These are phyloP conservation scores for Pseudogymnoascus sp. DNA, from an alignment of 2,329 filamentous ascomycete genomes.

Conservation along the genomic window DNA sequence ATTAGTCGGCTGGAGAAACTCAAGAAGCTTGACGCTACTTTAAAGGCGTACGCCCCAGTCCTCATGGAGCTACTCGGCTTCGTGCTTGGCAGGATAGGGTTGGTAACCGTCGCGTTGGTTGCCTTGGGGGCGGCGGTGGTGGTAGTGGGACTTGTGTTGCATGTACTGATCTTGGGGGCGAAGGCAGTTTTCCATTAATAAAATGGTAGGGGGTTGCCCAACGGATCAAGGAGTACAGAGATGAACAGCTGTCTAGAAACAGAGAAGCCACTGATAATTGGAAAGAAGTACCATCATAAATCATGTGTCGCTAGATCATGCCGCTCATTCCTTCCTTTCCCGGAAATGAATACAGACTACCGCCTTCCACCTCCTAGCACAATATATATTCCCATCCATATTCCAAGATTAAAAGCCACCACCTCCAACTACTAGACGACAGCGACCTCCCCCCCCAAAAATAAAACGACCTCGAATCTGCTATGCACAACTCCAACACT, in stretches of 20 bases:
- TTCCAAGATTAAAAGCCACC: not conserved
- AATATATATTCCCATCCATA: not conserved
- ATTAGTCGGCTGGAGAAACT: not conserved
- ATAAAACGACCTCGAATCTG: not conserved
- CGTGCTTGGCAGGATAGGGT: not conserved
- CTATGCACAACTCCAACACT: not conserved
- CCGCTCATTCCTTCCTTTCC: not conserved
- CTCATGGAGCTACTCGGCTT: not conserved
- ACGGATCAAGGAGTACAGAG: not conserved
- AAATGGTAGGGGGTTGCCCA: not conserved
- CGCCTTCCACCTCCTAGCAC: not conserved
- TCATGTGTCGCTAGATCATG: not conserved
- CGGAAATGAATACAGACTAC: not conserved
- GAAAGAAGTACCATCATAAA: not conserved
- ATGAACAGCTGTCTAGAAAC: not conserved
- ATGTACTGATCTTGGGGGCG: not conserved
- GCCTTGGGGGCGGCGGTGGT: not conserved
- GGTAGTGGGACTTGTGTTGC: not conserved
- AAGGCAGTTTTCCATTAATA: not conserved
- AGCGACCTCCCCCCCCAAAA: not conserved
- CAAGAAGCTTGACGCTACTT: not conserved
- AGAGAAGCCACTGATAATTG: not conserved
- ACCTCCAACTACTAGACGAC: not conserved
- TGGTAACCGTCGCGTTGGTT: not conserved
- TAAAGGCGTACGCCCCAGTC: not conserved